Evolutionary conservation across 768 basidiomycete species (phyloP), one percentile per base, ranked within the genome.

Genomic region (Tulasnella sp.): DNA sequence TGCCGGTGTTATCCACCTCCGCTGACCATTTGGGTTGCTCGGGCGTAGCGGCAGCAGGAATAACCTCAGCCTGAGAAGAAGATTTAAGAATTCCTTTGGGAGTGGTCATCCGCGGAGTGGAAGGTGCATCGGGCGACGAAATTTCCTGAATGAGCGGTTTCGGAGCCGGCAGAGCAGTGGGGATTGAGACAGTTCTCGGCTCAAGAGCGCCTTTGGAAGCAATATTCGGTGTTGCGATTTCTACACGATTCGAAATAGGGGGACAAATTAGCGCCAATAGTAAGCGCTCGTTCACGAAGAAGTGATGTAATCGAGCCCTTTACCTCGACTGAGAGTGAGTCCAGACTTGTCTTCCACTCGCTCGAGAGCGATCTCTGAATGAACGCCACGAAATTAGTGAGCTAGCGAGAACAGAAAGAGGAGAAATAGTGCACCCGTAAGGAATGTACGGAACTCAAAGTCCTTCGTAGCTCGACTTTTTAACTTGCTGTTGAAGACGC

Each of bases 221-320:
- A 72, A 94, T 92, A 82, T 94, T 94, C 6, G 93, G 93, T 0
- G 87, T 91, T 31, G 86, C 87, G 77, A 94, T 88, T 68, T 78
- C 78, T 78, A 67, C n/a, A 52, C n/a, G 17, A 52, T 49, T 31
- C 68, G 67, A 72, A 9, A 64, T 34, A 34, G 25, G 58, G 3
- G 22, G 25, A 9, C 29, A 64, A 64, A 64, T 29, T 29, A 31
- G 12, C 42, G 31, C 34, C 31, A 78, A 37, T 38, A 45, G 22
- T 19, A 39, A 29, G 39, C 14, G 45, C 19, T 22, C 19, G 17
- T 77, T 49, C 36, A 75, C 17, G 72, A 74, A 29, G 45, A 42
- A 72, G 5, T 4, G n/a, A 42, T 8, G 12, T 8, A 5, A 11
- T 64, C 19, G 29, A 31, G 58, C 31, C n/a, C 69, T 73, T 37